Percentiles rank a stretch among this genome's conserved stretches.
These are phyloP conservation scores for Cryptosporidium canis DNA, from an alignment of 169 alveolate genomes.

Conservation along the genomic window DNA sequence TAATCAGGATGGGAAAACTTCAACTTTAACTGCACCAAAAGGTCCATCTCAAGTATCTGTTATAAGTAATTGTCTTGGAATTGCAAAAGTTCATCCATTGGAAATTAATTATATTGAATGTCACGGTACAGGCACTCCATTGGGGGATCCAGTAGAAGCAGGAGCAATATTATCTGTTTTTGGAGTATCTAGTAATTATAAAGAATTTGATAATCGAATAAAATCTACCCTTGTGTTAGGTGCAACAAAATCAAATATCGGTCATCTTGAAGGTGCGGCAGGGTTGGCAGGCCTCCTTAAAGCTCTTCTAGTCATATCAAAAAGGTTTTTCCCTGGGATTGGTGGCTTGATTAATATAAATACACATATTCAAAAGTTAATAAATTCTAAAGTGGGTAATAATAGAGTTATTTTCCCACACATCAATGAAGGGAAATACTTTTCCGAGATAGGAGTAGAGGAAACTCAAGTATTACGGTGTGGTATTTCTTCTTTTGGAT, in stretches of 20 bases:
- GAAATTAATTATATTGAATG: constrained; percentile 75
- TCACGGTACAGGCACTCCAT: constrained; percentile 84
- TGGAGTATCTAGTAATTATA: background rate
- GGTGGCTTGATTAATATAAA: constrained; percentile 5
- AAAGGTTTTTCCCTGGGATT: constrained; percentile 55
- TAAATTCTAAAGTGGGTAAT: background rate
- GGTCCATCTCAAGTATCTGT: constrained; percentile 45
- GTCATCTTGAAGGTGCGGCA: constrained; percentile 71
- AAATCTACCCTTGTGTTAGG: constrained; percentile 31
- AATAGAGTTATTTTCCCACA: background rate
- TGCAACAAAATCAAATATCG: constrained; percentile 56
- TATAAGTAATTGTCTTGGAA: constrained; percentile 34
- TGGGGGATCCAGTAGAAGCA: constrained; percentile 83
- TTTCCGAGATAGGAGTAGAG: constrained; percentile 32
- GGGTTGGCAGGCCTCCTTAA: constrained; percentile 49
- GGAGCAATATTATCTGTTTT: constrained; percentile 68
- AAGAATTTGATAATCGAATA: background rate
- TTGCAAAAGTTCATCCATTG: constrained; percentile 18
- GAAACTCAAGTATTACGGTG: constrained; percentile 46
- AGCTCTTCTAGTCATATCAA: constrained; percentile 37
- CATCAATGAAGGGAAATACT: background rate
- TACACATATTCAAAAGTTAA: constrained; percentile 32
- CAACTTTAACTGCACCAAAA: constrained; percentile 75
- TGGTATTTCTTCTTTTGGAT: constrained; percentile 82
- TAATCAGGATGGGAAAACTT: constrained; percentile 67